These are phyloP conservation scores for Naganishia vaughanmartiniae DNA, from an alignment of 768 basidiomycete species.

Conservation along the genomic window DNA sequence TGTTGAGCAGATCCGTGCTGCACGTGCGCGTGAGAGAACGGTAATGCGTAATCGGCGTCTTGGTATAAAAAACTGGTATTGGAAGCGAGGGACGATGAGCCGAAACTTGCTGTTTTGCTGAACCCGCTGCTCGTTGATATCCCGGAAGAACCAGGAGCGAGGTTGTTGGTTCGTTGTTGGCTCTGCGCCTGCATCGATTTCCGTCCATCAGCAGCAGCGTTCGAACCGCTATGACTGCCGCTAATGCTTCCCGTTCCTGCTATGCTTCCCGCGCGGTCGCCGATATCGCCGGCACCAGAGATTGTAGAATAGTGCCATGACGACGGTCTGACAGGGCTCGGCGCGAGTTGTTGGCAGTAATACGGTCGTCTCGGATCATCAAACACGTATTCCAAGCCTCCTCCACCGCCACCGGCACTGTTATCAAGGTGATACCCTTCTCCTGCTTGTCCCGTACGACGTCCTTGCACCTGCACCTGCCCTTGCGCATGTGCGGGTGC, in stretches of 20 bases:
- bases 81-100: neutral
- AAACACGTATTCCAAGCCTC: conserved; percentile 26
- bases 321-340: neutral
- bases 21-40: neutral
- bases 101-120: conserved; percentile 16
- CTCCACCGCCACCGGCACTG: neutral
- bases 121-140: conserved; percentile 11
- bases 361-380: conserved; percentile 33
- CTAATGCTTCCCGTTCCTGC: conserved; percentile 3
- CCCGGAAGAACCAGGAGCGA: conserved; percentile 12
- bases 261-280: neutral
- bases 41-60: conserved; percentile 21
- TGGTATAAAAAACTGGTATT: neutral
- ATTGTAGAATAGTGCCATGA: neutral
- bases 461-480: neutral
- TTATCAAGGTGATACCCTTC: neutral
- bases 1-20: conserved; percentile 2
- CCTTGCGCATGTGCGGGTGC: neutral
- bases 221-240: neutral
- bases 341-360: conserved; percentile 1
- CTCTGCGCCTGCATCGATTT: neutral
- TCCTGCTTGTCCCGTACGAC: too few species aligned
- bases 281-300: neutral
- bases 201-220: neutral
- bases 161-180: neutral